A percentile compares a stretch with the other conserved stretches of the same genome.
Conservation (phyloP, 2,329 filamentous ascomycete genomes). For the Fusarium aywerte region DNA sequence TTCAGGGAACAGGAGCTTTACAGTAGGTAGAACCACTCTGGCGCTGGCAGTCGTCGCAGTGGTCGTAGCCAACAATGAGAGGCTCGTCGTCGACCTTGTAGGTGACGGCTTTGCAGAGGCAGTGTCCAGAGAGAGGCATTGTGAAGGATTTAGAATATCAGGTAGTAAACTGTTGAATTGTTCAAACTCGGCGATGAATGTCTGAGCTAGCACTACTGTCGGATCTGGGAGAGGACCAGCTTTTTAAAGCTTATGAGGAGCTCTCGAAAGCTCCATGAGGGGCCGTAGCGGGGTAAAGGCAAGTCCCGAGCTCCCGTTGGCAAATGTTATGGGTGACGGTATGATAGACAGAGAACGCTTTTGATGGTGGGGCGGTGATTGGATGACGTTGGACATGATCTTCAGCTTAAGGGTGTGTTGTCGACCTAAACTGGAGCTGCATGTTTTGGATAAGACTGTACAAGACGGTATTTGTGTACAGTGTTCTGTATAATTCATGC, state of each 20-base stretch:
- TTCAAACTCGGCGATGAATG: conserved; percentile 12
- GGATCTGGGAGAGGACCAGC: neutral
- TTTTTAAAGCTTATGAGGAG: conserved; percentile 29
- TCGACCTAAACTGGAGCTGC: conserved; percentile 19
- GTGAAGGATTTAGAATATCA: conserved; percentile 44
- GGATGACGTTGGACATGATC: conserved; percentile 47
- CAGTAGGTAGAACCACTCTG: conserved; percentile 76
- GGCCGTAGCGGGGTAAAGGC: conserved; percentile 46
- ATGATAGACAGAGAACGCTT: conserved; percentile 29
- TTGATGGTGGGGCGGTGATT: conserved; percentile 45
- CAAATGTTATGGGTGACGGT: conserved; percentile 29
- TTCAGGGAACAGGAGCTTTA: conserved; percentile 50
- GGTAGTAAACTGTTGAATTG: conserved; percentile 10
- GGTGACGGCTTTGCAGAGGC: conserved; percentile 76
- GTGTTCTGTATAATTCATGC: conserved; percentile 3
- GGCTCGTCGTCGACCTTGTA: conserved; percentile 69
- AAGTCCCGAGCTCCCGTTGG: conserved; percentile 28
- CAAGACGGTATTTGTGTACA: conserved; percentile 23
- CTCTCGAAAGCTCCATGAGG: conserved; percentile 42
- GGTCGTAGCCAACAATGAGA: conserved; percentile 71
- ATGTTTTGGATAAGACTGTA: conserved; percentile 13
- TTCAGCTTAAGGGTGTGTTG: conserved; percentile 18
- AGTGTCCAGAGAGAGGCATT: conserved; percentile 76
- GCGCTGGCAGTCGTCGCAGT: conserved; percentile 79
- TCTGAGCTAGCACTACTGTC: neutral